A percentile compares a stretch with the other conserved stretches of the same genome.
Conservation (phyloP, 306 rosid species). For the Prosopis cineraria region DNA sequence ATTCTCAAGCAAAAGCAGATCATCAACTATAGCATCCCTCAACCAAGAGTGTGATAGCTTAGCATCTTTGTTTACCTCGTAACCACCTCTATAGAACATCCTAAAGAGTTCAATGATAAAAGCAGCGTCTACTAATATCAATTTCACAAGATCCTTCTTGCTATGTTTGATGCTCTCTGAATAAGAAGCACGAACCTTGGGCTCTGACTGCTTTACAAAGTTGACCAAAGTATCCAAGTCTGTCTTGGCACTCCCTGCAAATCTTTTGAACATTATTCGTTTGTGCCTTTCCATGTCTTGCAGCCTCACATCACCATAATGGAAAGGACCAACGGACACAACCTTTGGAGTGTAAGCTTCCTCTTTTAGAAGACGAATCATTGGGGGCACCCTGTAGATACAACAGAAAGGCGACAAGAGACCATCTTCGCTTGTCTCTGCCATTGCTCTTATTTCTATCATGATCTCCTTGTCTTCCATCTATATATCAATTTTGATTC, state of each 20-base stretch:
- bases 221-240: not conserved
- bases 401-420: not conserved
- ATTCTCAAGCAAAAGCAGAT: too few species aligned
- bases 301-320: not conserved
- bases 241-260: not conserved
- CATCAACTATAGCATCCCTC: not conserved
- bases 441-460: not conserved
- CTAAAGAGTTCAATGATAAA: constrained; percentile 13
- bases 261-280: not conserved
- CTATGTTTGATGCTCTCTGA: too few species aligned
- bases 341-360: not conserved
- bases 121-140: constrained; percentile 2
- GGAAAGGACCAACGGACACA: not conserved
- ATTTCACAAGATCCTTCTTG: too few species aligned
- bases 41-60: not conserved
- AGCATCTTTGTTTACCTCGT: not conserved
- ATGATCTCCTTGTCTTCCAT: not conserved
- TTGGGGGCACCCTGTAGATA: not conserved
- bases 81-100: rapidly evolving
- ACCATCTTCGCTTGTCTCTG: not conserved
- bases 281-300: constrained; percentile 3
- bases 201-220: not conserved
- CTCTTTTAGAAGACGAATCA: not conserved
- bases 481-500: not conserved
- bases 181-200: too few species aligned